phyloP scores from a whole-genome alignment of 1,284 basidiomycete species.

The Flammula alnicola region DNA sequence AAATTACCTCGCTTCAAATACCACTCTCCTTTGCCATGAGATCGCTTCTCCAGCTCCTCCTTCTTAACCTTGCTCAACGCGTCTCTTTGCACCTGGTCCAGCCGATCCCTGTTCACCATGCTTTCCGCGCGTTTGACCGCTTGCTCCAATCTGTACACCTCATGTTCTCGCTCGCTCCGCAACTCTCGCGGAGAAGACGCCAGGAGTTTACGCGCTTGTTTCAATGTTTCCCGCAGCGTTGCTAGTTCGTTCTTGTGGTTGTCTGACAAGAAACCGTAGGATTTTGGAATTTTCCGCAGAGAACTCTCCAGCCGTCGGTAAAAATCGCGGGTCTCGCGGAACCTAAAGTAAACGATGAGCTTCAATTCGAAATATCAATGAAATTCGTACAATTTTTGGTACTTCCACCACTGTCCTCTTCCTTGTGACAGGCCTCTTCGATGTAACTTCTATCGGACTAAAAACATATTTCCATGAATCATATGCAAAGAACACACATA shows the following conservation, averaged over 20 bases:
- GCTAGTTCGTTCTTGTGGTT: slow-evolving; percentile 72
- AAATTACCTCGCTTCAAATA: slow-evolving; percentile 83
- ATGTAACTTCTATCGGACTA: slow-evolving; percentile 85
- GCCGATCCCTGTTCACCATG: slow-evolving; percentile 74
- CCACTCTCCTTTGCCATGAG: slow-evolving; percentile 83
- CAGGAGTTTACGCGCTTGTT: slow-evolving; percentile 72
- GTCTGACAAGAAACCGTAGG: slow-evolving; percentile 82
- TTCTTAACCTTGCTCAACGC: slow-evolving; percentile 64
- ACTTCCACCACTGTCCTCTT: slow-evolving; percentile 78
- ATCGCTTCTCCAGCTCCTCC: slow-evolving; percentile 76
- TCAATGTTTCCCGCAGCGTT: slow-evolving; percentile 68
- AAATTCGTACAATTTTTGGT: slow-evolving; percentile 58
- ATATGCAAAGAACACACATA: neutral
- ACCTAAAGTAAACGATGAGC: slow-evolving; percentile 48
- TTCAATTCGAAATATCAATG: neutral
- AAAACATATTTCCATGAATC: slow-evolving; percentile 11
- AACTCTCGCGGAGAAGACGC: slow-evolving; percentile 66
- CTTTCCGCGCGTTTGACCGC: slow-evolving; percentile 83
- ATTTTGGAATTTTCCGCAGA: slow-evolving; percentile 73
- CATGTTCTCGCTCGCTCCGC: slow-evolving; percentile 67
- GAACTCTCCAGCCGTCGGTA: slow-evolving; percentile 75
- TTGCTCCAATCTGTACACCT: slow-evolving; percentile 77
- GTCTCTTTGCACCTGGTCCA: slow-evolving; percentile 71
- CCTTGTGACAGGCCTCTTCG: slow-evolving; percentile 87
- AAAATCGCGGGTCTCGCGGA: slow-evolving; percentile 89